Base-by-base conservation (phyloP, 495 filamentous ascomycete species). In the Penicillium arizonense region DNA sequence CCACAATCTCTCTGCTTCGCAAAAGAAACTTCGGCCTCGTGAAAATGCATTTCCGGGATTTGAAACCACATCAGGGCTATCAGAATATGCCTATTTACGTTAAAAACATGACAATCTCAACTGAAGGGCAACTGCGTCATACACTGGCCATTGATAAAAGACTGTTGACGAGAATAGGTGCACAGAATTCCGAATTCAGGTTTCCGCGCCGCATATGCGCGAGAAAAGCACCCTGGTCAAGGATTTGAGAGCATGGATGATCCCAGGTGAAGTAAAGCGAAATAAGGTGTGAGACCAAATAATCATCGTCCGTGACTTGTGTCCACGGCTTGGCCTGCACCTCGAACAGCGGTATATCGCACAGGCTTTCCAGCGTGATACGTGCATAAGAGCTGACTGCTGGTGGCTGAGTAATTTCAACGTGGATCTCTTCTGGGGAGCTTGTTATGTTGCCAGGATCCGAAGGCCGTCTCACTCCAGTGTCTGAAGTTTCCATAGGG, bases 191-290 rank as follows among this genome's bases (percentile, higher is more conserved):
- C 16, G 71, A 67, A 3, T 49, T 52, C 2, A 41, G 38, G 7
- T 62, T 51, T 10, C 55, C 58, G 5, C 44, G 24, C 9, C 16
- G 55, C 67, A 74, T 74, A 35, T 72, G 60, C 7, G 56, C 53
- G 41, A 76, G 47, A 34, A 76, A 74, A 38, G 62, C 47, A 0
- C 50, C 40, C 50, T 69, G 70, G 36, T 76, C 72, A 47, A 76
- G 43, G 12, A 72, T 53, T 28, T 73, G 71, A 30, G 59, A 59
- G 32, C 66, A 62, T 24, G 72, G 71, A 46, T 76, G 71, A 40
- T 74, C 68, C 72, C 72, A 76, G 23, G 70, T 70, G 54, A 81
- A 75, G 44, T 75, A 81, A 4, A 74, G 49, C 3, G 74, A 76
- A 0, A 81, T 56, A 8, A 80, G 61, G 52, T 74, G 69, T 14